A percentile compares a stretch with the other conserved stretches of the same genome.
phyloP scores from a whole-genome alignment of 306 rosid species.

The Vachellia collinsii region DNA sequence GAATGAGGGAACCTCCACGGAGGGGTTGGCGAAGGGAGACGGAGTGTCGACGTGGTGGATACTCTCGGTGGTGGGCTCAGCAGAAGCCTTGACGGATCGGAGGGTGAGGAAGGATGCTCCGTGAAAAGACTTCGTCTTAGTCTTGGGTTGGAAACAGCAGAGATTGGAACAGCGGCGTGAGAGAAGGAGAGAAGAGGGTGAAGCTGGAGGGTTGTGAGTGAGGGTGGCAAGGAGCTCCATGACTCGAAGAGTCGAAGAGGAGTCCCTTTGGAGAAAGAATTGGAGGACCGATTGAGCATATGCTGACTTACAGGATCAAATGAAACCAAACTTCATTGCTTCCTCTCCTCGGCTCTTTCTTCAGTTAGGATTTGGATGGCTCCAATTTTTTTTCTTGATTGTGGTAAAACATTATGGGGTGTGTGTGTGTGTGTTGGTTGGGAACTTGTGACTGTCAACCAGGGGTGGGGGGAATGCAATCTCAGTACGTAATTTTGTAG shows the following conservation, averaged over 20 bases:
- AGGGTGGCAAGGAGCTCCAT: slow-evolving; percentile 49
- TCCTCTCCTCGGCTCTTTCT: neutral
- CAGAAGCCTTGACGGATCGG: slow-evolving; percentile 61
- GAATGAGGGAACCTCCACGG: slow-evolving; percentile 83
- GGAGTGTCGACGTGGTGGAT: slow-evolving; percentile 50
- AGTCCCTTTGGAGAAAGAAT: neutral
- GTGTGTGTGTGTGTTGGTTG: no score
- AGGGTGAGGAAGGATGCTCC: slow-evolving; percentile 40
- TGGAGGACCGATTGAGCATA: neutral
- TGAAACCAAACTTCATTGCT: neutral
- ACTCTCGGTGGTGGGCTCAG: slow-evolving; percentile 63
- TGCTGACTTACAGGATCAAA: neutral
- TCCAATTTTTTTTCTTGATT: no score
- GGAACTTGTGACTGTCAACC: no score
- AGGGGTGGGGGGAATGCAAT: no score
- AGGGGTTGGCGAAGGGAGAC: slow-evolving; percentile 63
- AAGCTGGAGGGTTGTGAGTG: slow-evolving; percentile 45
- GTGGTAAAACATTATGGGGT: no score
- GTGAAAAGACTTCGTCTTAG: slow-evolving; percentile 36
- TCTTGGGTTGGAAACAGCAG: slow-evolving; percentile 47
- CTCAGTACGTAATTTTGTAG: no score
- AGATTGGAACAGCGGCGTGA: slow-evolving; percentile 50
- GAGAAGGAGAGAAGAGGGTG: slow-evolving; percentile 48
- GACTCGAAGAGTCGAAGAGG: neutral
- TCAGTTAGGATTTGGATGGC: neutral